Conservation (phyloP, 2,329 filamentous ascomycete genomes). For the Orbilia blumenaviensis region DNA sequence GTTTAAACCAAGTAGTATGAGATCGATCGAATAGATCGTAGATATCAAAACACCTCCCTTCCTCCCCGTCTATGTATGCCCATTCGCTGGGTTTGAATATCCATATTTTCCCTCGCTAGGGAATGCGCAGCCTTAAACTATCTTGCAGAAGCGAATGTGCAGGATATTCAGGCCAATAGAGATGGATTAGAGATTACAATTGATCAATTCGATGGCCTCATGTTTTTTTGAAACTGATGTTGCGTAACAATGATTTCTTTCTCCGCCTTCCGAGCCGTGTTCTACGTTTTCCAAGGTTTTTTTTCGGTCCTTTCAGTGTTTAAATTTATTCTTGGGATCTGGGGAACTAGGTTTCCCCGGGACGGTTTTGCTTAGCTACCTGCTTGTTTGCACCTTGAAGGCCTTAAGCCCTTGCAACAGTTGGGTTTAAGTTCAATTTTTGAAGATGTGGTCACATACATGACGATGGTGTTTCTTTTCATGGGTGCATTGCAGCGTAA, state of each 20-base stretch:
- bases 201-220: too few species aligned
- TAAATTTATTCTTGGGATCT: background rate
- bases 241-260: background rate
- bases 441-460: background rate
- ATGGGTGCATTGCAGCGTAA: too few species aligned
- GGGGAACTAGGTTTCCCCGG: background rate
- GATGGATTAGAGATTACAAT: background rate
- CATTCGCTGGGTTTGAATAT: background rate
- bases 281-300: background rate
- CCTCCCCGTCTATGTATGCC: background rate
- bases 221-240: too few species aligned
- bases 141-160: conserved; percentile 41
- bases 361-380: too few species aligned
- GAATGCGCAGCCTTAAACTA: conserved; percentile 35
- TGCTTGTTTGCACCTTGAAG: background rate
- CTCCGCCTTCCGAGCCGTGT: conserved; percentile 28
- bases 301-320: background rate
- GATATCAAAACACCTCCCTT: too few species aligned
- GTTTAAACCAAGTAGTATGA: conserved; percentile 16
- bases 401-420: background rate
- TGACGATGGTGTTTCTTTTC: conserved; percentile 10
- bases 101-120: background rate
- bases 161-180: background rate
- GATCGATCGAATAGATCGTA: conserved; percentile 11
- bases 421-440: background rate